Percentiles rank a stretch among this genome's conserved stretches.
phyloP scores from a whole-genome alignment of 805 yeast species.

The Starmerella davenportii region DNA sequence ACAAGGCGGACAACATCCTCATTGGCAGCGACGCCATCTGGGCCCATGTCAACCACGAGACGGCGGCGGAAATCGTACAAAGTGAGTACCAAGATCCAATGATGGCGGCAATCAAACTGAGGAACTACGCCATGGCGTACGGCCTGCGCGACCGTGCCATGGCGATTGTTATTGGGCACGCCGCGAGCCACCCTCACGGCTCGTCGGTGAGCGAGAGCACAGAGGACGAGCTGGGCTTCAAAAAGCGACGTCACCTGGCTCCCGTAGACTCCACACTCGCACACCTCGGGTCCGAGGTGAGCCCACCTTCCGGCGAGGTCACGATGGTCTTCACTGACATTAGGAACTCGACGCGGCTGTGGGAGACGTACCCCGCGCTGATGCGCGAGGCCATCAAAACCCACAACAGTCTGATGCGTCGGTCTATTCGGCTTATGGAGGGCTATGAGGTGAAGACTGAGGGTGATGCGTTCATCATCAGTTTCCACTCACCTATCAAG shows the following conservation, averaged over 20 bases:
- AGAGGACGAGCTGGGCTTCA: conserved; percentile 8
- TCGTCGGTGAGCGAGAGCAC: conserved; percentile 2
- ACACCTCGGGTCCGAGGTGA: conserved; percentile 64
- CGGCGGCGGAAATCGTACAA: conserved; percentile 80
- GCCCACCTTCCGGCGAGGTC: conserved; percentile 84
- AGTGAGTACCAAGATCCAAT: conserved; percentile 62
- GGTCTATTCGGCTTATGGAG: conserved; percentile 78
- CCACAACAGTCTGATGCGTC: conserved; percentile 85
- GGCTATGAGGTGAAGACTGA: conserved; percentile 98
- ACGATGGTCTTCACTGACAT: conserved; percentile 97
- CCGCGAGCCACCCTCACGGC: conserved; percentile 2
- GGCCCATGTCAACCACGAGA: conserved; percentile 65
- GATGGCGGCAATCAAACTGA: conserved; percentile 76
- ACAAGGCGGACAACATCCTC: conserved; percentile 67
- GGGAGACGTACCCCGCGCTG: conserved; percentile 81
- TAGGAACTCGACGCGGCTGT: conserved; percentile 74
- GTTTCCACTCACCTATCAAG: conserved; percentile 79
- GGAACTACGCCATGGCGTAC: conserved; percentile 87
- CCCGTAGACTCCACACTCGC: conserved; percentile 65
- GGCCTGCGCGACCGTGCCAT: conserved; percentile 72
- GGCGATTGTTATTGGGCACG: conserved; percentile 41
- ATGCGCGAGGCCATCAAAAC: conserved; percentile 94
- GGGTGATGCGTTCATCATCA: conserved; percentile 98
- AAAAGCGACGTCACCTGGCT: conserved; percentile 31
- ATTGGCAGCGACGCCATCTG: conserved; percentile 72